Evolutionary conservation across 2,329 filamentous ascomycete genomes (phyloP).

Genomic region (Corinectria fuckeliana): DNA sequence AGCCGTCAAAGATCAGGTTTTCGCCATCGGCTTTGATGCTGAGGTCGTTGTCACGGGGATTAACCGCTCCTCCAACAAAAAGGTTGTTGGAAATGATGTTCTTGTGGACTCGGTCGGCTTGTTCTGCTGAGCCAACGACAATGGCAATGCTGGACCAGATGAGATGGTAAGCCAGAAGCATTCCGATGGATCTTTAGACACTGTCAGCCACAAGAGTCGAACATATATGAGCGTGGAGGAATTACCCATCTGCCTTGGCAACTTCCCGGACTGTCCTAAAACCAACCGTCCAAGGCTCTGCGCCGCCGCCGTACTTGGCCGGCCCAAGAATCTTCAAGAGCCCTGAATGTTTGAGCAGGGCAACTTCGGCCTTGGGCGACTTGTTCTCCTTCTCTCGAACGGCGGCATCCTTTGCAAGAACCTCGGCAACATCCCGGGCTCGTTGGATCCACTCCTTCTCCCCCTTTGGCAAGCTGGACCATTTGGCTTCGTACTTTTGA

Average conservation of each 20-base stretch:
- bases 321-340: constrained; percentile 48
- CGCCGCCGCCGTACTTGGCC: constrained; percentile 51
- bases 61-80: constrained; percentile 70
- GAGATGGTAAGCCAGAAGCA: constrained; percentile 70
- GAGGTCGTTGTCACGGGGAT: constrained; percentile 68
- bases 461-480: constrained; percentile 43
- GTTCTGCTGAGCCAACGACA: constrained; percentile 65
- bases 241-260: constrained; percentile 66
- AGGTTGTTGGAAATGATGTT: constrained; percentile 68
- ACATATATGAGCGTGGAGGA: neutral
- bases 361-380: constrained; percentile 48
- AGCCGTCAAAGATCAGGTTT: constrained; percentile 64
- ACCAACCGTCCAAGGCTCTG: constrained; percentile 54
- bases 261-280: constrained; percentile 68
- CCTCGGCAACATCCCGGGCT: constrained; percentile 46
- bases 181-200: constrained; percentile 60
- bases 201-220: neutral
- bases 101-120: constrained; percentile 62
- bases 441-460: constrained; percentile 47
- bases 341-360: constrained; percentile 50
- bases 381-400: constrained; percentile 48
- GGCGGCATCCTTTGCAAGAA: constrained; percentile 44
- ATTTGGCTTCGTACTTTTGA: constrained; percentile 44
- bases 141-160: constrained; percentile 68
- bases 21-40: constrained; percentile 62